Percentiles rank a stretch among this genome's conserved stretches.
phyloP scores from a whole-genome alignment of 208 protist species.

The Wallacemonas sp. region DNA sequence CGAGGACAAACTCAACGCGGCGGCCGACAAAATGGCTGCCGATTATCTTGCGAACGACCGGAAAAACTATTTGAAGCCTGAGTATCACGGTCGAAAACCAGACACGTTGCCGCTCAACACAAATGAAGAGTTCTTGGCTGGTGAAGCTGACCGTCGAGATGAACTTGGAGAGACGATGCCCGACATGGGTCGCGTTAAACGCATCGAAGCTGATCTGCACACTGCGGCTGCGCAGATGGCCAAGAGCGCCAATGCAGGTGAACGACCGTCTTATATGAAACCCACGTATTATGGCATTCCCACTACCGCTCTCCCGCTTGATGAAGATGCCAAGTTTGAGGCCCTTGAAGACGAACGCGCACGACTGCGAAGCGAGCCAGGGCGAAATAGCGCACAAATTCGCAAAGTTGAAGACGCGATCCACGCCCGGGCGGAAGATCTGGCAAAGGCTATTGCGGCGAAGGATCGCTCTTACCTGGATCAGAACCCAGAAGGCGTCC shows the following conservation, averaged over 20 bases:
- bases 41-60: conserved; percentile 43
- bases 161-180: conserved; percentile 25
- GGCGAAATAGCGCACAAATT: conserved; percentile 34
- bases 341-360: conserved; percentile 57
- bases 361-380: conserved; percentile 29
- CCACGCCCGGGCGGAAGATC: conserved; percentile 37
- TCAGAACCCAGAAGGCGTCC: conserved; percentile 47
- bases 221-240: conserved; percentile 27
- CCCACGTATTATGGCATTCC: conserved; percentile 31
- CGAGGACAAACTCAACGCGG: conserved; percentile 31
- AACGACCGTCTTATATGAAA: conserved; percentile 44
- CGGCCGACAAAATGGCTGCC: conserved; percentile 37
- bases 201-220: conserved; percentile 29
- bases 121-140: conserved; percentile 37
- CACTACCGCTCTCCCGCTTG: conserved; percentile 33
- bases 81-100: conserved; percentile 35
- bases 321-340: conserved; percentile 35
- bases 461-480: conserved; percentile 39
- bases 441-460: conserved; percentile 21
- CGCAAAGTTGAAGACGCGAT: conserved; percentile 34
- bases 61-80: conserved; percentile 34
- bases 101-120: conserved; percentile 43
- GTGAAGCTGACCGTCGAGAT: conserved; percentile 44
- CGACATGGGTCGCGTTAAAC: conserved; percentile 18
- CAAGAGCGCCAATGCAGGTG: conserved; percentile 36